Conservation (phyloP, 2,329 filamentous ascomycete genomes). For the Alternaria consortialis region DNA sequence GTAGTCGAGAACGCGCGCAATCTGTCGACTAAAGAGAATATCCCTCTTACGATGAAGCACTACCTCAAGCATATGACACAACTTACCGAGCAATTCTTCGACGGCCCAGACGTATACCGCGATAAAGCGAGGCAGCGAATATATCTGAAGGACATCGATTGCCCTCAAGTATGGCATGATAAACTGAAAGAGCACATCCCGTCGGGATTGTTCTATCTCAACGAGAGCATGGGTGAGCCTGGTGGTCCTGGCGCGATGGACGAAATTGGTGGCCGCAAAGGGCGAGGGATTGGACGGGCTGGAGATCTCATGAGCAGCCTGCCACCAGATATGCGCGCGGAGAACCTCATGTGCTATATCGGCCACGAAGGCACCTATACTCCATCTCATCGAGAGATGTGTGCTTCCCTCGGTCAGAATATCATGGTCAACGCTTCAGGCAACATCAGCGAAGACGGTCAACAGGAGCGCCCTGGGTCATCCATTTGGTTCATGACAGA, state of each 20-base stretch:
- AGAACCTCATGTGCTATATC: slow-evolving; percentile 98
- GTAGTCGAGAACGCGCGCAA: slow-evolving; percentile 86
- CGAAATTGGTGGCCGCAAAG: slow-evolving; percentile 59
- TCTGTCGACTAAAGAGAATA: slow-evolving; percentile 73
- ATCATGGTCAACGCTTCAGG: slow-evolving; percentile 95
- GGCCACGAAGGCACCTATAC: slow-evolving; percentile 98
- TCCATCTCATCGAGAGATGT: slow-evolving; percentile 96
- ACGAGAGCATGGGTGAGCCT: slow-evolving; percentile 73
- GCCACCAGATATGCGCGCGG: slow-evolving; percentile 84
- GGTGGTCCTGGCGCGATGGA: slow-evolving; percentile 65
- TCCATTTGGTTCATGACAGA: slow-evolving; percentile 99
- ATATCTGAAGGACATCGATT: slow-evolving; percentile 97
- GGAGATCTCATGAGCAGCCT: slow-evolving; percentile 96
- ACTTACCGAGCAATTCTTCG: slow-evolving; percentile 80
- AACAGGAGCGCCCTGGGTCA: slow-evolving; percentile 77
- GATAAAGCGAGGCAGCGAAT: slow-evolving; percentile 84
- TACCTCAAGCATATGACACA: slow-evolving; percentile 88
- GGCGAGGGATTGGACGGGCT: slow-evolving; percentile 71
- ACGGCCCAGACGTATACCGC: slow-evolving; percentile 74
- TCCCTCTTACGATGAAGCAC: slow-evolving; percentile 87
- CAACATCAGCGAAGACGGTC: slow-evolving; percentile 70
- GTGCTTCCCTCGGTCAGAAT: slow-evolving; percentile 92
- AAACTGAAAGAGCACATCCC: slow-evolving; percentile 81
- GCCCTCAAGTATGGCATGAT: slow-evolving; percentile 84
- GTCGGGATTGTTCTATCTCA: slow-evolving; percentile 86